Evolutionary conservation across 805 yeast species (phyloP), one percentile per base, ranked within the genome.

Genomic region (Candida adriatica): DNA sequence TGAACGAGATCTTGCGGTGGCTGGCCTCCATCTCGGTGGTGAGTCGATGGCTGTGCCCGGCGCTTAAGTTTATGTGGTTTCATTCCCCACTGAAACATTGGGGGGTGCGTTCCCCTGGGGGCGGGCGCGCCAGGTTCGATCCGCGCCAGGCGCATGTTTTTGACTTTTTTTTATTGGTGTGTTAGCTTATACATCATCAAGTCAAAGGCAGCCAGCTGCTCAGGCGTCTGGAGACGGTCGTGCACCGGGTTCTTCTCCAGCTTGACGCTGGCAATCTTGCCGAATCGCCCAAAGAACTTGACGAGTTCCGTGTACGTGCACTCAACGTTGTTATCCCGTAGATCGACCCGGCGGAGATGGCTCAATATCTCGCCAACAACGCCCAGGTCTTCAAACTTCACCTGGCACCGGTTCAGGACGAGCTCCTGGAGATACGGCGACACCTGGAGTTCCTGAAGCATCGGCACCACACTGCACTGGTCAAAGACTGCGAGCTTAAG

Each of bases 1-100:
- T 78, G 56, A 79, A 81, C 3, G 75, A 68, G 34, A 69, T 67
- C 27, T 71, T 68, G 35, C 73, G 55, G 26, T 47, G 48, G 48
- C 16, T 43, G 26, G 18, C 13, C 26, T n/a, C n/a, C 8, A 8
- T 28, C 13, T 26, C 13, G 13, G 7, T 9, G 11, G 19, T 16
- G 13, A 11, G 6, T 9, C 14, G 13, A 17, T 13, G 13, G 16
- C 13, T 27, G 7, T 27, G 6, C 13, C 17, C 20, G n/a, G 16
- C 8, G 13, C 17, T 11, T 18, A 10, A 25, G 13, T 25, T 11
- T 25, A 25, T 14, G 13, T 25, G 22, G 10, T 8, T 8, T 8
- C 8, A 19, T 8, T 8, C 11, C 8, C 8, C 22, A 19, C 11
- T 8, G 10, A 19, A 8, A 19, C 22, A 19, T n/a, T n/a, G n/a